Evolutionary conservation across 2,329 filamentous ascomycete genomes (phyloP).

Genomic region (Fusarium bulbicola): DNA sequence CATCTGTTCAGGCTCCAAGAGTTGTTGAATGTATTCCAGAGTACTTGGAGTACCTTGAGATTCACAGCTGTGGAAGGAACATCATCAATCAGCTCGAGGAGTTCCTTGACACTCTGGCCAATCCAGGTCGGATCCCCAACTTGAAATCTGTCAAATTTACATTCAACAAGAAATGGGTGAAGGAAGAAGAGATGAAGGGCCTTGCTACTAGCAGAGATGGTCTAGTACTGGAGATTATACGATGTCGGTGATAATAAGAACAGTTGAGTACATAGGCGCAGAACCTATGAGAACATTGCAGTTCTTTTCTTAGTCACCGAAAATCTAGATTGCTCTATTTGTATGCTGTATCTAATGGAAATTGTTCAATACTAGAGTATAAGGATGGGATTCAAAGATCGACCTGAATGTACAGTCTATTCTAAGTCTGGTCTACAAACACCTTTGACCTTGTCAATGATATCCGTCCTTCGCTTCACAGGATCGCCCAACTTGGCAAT

Average conservation of each 20-base stretch:
- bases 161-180: neutral
- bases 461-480: neutral
- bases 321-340: too few relatives aligned
- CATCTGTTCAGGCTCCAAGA: neutral
- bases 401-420: neutral
- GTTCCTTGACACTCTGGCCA: neutral
- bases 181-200: neutral
- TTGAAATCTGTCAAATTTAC: neutral
- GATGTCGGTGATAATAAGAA: accelerated
- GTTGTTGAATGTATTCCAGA: neutral
- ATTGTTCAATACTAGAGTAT: neutral
- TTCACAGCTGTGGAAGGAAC: neutral
- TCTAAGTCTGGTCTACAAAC: neutral
- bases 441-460: neutral
- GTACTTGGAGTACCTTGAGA: neutral
- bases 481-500: neutral
- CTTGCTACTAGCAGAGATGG: neutral
- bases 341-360: too few relatives aligned
- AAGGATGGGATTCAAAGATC: neutral
- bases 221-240: neutral
- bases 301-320: too few relatives aligned
- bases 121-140: neutral
- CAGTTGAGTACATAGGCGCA: accelerated
- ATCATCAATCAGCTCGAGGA: neutral
- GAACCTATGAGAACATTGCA: accelerated